Evolutionary conservation across 208 protist genomes (phyloP).

Genomic region (Chromosphaera perkinsii): DNA sequence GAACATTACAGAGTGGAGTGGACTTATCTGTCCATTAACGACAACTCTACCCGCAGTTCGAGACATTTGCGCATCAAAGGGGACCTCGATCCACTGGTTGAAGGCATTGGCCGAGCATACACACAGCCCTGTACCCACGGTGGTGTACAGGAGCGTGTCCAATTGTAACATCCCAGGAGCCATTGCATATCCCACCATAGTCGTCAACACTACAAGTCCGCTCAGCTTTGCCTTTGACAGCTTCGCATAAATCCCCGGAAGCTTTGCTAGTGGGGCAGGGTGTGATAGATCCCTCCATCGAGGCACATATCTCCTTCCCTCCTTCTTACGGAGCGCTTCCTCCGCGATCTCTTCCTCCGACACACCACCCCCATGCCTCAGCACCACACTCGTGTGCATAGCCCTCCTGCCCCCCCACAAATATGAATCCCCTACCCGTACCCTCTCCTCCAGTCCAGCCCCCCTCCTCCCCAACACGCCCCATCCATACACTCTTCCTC

Average conservation of each 20-base stretch:
- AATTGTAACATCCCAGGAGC: slow-evolving; percentile 8
- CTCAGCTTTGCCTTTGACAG: slow-evolving; percentile 17
- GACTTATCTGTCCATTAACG: background rate
- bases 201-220: slow-evolving; percentile 28
- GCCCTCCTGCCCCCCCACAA: too few relatives aligned
- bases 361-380: too few relatives aligned
- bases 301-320: too few relatives aligned
- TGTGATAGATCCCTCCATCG: too few relatives aligned
- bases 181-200: slow-evolving; percentile 34
- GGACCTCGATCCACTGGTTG: slow-evolving; percentile 31
- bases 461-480: too few relatives aligned
- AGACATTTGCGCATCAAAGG: slow-evolving; percentile 40
- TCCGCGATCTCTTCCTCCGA: too few relatives aligned
- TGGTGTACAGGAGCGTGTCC: slow-evolving; percentile 4
- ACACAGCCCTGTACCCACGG: slow-evolving; percentile 32
- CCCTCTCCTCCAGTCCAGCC: too few relatives aligned
- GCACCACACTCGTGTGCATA: too few relatives aligned
- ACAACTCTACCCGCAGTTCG: slow-evolving; percentile 21
- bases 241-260: background rate
- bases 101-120: slow-evolving; percentile 26
- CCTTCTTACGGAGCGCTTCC: too few relatives aligned
- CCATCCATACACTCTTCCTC: too few relatives aligned
- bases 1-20: slow-evolving; percentile 8
- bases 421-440: too few relatives aligned
- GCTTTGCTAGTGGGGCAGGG: too few relatives aligned